Base-by-base conservation (phyloP, 805 yeast genomes). In the Monosporozyma aerobia region DNA sequence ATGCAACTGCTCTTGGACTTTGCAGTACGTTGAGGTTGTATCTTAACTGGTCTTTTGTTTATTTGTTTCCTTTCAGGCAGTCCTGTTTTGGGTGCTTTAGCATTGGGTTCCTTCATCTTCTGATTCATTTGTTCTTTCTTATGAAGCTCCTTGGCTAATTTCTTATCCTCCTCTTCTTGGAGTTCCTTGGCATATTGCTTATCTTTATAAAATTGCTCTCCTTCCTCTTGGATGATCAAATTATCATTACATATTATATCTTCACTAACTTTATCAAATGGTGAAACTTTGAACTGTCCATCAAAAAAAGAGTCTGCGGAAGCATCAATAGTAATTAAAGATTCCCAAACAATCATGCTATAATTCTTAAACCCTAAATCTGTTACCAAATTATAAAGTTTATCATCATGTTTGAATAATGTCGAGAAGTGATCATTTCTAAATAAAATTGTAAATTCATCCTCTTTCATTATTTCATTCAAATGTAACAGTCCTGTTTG, bases 341-440 rank as follows among this genome's bases (percentile, higher is more conserved):
- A 77, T 63, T 87, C 90, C 97, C 97, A 92, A 6, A 88, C 87
- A 23, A 85, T 76, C 11, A 75, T 69, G 1, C 59, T 57, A 44
- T 74, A 71, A 25, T 65, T 57, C 43, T 59, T 63, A 59, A 80
- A 85, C 2, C 95, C 92, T 16, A 76, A 71, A 64, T 92, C 97
- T 2, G 95, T 87, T 3, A 87, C 83, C 32, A 90, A 71, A 5
- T 79, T 66, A 62, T 79, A 88, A 29, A 92, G 70, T 50, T 73
- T 73, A 22, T 71, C 73, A 32, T 67, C 67, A 13, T 63, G 66
- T 60, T 82, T 82, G 53, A 65, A 77, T 11, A 90, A 63, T 0
- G 97, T 88, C 55, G 80, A 78, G 69, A 88, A 90, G 68, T 92
- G 97, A 68, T 92, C 90, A 68, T 92, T 92, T 62, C 97, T 76